Conservation (phyloP, 768 basidiomycete genomes). For the Termitomyces titanicus region DNA sequence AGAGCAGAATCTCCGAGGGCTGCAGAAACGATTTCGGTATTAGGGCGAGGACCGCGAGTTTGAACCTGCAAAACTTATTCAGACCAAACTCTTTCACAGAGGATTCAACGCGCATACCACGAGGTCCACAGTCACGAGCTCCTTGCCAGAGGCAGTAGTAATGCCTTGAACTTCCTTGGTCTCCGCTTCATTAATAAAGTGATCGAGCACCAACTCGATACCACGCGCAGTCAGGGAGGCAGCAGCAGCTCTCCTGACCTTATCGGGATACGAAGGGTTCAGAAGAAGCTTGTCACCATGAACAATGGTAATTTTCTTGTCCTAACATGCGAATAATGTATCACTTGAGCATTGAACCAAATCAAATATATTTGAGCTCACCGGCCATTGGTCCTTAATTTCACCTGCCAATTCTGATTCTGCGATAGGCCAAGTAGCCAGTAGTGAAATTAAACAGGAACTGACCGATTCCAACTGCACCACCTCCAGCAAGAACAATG, state of each 20-base stretch:
- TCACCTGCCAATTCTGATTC: conserved; percentile 39
- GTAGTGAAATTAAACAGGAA: neutral
- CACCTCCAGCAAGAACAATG: conserved; percentile 55
- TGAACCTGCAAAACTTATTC: conserved; percentile 24
- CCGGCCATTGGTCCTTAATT: conserved; percentile 38
- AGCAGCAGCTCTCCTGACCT: conserved; percentile 46
- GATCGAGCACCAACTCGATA: conserved; percentile 48
- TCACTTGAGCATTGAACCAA: neutral
- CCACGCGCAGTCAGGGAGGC: conserved; percentile 38
- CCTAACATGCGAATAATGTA: conserved; percentile 20
- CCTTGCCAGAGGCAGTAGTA: conserved; percentile 48
- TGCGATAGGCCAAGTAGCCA: neutral
- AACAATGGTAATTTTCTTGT: conserved; percentile 58
- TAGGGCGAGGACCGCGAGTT: conserved; percentile 40
- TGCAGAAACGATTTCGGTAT: conserved; percentile 46
- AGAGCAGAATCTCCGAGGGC: conserved; percentile 39
- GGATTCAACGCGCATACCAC: conserved; percentile 39
- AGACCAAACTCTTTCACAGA: neutral
- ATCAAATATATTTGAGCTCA: conserved; percentile 21
- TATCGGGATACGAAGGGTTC: conserved; percentile 52
- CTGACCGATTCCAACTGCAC: conserved; percentile 50
- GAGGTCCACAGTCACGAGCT: conserved; percentile 47
- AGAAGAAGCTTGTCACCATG: conserved; percentile 51
- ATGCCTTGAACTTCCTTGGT: conserved; percentile 38
- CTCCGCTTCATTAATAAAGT: conserved; percentile 47